Base-by-base conservation (phyloP, 2,329 filamentous ascomycete genomes). In the Teratosphaeria nubilosa region DNA sequence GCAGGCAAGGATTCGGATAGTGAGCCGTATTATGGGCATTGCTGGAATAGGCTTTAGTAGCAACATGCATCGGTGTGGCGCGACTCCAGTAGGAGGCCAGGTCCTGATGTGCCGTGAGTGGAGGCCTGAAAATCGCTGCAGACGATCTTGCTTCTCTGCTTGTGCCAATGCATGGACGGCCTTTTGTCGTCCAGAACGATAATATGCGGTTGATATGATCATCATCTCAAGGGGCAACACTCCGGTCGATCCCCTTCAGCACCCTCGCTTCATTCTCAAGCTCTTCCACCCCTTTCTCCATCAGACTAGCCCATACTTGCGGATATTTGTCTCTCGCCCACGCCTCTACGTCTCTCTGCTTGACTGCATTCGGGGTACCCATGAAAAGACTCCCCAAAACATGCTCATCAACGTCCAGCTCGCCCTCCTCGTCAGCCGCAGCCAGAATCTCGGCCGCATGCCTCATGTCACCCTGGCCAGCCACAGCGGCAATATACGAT, bases 371-470 rank as follows among this genome's bases (percentile, higher is more conserved):
- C 81, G 80, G 59, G 81, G 90, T 80, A 10, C 84, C 86, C 65
- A 92, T 94, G 72, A 89, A 90, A 59, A 90, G 79, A 27, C 86
- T 82, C 16, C 86, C 90, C 53, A 96, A 91, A 88, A 88, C 86
- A 68, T 84, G 80, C 31, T 78, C 74, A 69, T 87, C 85, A n/a
- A 88, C 86, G 61, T 78, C 78, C 58, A 84, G 78, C 11, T 87
- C 88, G 58, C 86, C 82, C 58, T 84, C 82, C 54, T 77, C 77
- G 63, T 86, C 80, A 76, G 88, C 88, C 31, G 82, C 79, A 63
- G 84, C 78, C 51, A 96, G 77, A 34, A 89, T 76, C 58, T 78
- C 75, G 64, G 85, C 82, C 2, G 85, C 85, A 65, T 87, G 84
- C 22, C 88, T 82, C 53, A 89, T 79, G 54, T 86, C 79, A 25